These are phyloP conservation scores for Boletus pseudopeckii DNA, from an alignment of 768 basidiomycete species.

Conservation along the genomic window DNA sequence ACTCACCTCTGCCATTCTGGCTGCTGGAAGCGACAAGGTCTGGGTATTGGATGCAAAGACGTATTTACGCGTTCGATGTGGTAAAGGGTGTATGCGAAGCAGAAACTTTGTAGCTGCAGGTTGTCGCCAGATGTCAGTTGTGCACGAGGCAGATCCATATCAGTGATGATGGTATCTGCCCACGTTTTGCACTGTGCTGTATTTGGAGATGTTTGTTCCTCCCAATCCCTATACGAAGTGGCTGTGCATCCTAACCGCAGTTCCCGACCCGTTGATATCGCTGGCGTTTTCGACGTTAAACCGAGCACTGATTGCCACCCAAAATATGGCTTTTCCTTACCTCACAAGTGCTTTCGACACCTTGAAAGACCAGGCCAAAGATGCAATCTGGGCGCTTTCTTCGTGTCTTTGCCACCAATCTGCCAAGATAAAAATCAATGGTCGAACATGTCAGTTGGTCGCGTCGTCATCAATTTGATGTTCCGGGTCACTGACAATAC, in stretches of 20 bases:
- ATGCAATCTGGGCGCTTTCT: constrained; percentile 77
- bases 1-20: constrained; percentile 23
- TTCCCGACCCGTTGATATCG: neutral
- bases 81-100: constrained; percentile 2
- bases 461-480: neutral
- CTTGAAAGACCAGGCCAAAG: constrained; percentile 72
- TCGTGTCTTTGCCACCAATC: constrained; percentile 79
- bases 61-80: neutral
- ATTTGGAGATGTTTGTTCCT: constrained; percentile 10
- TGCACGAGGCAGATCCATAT: constrained; percentile 28
- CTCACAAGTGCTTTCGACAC: constrained; percentile 47
- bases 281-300: neutral
- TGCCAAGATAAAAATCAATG: constrained; percentile 92
- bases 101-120: neutral
- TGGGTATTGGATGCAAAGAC: neutral
- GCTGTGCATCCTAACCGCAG: constrained; percentile 3
- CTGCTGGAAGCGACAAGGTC: neutral
- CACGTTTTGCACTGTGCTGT: neutral
- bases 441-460: constrained; percentile 74
- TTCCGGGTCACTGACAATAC: constrained; percentile 1
- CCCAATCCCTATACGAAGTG: neutral
- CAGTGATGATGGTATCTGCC: neutral
- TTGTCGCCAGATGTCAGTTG: neutral
- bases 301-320: neutral
- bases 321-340: constrained; percentile 31